Percentiles rank a stretch among this genome's conserved stretches.
These are phyloP conservation scores for Rozella allomycis DNA, from an alignment of 371 early-diverging fungal genomes.

Conservation along the genomic window DNA sequence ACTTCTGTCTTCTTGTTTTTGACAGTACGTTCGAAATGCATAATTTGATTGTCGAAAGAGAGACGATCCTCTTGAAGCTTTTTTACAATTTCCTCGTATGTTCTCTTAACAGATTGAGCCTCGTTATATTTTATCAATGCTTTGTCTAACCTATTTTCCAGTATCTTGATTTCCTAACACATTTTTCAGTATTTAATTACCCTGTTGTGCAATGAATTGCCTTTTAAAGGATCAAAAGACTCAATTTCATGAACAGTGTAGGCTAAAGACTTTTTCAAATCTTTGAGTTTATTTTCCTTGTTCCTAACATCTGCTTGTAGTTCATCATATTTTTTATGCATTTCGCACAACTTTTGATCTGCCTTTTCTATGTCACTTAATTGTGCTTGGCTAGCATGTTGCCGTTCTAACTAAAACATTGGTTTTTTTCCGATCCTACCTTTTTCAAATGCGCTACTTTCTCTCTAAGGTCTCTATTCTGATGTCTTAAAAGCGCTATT, in stretches of 20 bases:
- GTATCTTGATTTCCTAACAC: constrained; percentile 24
- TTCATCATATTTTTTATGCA: constrained; percentile 29
- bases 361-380: constrained; percentile 24
- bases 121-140: constrained; percentile 35
- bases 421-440: too few species aligned
- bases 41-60: constrained; percentile 26
- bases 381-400: constrained; percentile 7
- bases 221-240: constrained; percentile 13
- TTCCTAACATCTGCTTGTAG: constrained; percentile 18
- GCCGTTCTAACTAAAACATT: too few species aligned
- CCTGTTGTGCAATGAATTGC: constrained; percentile 20
- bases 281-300: constrained; percentile 14
- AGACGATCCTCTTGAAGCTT: constrained; percentile 28
- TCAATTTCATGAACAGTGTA: constrained; percentile 19
- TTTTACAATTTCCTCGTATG: constrained; percentile 29
- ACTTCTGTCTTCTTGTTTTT: constrained; percentile 24
- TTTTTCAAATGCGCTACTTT: constrained; percentile 23
- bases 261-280: constrained; percentile 15
- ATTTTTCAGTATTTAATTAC: too few species aligned
- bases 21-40: constrained; percentile 21
- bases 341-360: constrained; percentile 23
- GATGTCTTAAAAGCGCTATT: constrained; percentile 11
- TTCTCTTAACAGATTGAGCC: constrained; percentile 29
- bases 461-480: constrained; percentile 26
- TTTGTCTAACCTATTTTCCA: constrained; percentile 32